phyloP scores from a whole-genome alignment of 208 protist genomes.

The Trypanosoma rangeli region DNA sequence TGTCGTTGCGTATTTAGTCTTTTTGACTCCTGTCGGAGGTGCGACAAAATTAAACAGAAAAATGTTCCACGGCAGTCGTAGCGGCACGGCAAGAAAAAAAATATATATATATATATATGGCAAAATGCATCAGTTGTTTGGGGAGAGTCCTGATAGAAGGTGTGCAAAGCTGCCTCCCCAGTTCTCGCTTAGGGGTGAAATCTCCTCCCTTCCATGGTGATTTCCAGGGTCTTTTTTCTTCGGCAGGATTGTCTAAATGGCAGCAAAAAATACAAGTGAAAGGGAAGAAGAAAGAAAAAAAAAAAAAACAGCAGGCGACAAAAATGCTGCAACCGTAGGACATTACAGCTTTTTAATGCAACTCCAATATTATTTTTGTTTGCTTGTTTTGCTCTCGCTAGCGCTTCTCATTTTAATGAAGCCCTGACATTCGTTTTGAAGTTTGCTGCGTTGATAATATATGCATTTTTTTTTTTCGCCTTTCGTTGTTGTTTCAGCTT shows the following conservation, averaged over 20 bases:
- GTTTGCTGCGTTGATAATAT: too few relatives aligned
- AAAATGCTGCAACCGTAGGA: neutral
- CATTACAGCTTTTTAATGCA: neutral
- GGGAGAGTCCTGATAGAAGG: too few relatives aligned
- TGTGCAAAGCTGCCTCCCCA: too few relatives aligned
- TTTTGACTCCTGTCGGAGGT: neutral
- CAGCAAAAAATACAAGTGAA: neutral
- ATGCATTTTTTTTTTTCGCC: too few relatives aligned
- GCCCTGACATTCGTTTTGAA: too few relatives aligned
- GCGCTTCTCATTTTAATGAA: neutral
- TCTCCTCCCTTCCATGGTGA: too few relatives aligned
- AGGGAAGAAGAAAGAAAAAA: neutral
- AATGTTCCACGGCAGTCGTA: neutral
- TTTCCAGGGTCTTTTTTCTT: too few relatives aligned
- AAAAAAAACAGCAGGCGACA: neutral
- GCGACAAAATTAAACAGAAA: neutral
- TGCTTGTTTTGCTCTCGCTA: too few relatives aligned
- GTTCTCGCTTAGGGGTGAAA: too few relatives aligned
- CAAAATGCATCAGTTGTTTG: too few relatives aligned
- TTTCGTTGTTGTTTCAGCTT: too few relatives aligned
- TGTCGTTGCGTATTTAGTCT: neutral
- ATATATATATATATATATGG: neutral
- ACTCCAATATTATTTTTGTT: neutral
- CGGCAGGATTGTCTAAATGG: too few relatives aligned
- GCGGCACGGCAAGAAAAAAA: neutral